These are phyloP conservation scores for Anisogramma anomala DNA, from an alignment of 2,329 filamentous ascomycete species.

Conservation along the genomic window DNA sequence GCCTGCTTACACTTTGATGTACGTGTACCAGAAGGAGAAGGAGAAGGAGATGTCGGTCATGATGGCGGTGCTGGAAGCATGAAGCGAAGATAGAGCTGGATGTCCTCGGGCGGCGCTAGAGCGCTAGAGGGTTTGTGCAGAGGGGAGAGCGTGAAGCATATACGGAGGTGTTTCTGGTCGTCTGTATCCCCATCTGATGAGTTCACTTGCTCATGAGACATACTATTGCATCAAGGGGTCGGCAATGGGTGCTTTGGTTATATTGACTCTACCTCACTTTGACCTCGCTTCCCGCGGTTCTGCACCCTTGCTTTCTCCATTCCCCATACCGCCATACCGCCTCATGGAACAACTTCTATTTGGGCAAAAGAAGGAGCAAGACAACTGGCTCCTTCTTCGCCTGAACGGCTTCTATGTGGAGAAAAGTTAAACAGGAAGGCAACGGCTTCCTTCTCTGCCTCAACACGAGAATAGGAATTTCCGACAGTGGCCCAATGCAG, in stretches of 20 bases:
- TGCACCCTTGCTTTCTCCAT: background rate
- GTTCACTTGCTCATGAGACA: conserved; percentile 4
- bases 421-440: no score
- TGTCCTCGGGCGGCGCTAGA: background rate
- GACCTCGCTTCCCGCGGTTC: background rate
- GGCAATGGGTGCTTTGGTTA: background rate
- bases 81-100: background rate
- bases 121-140: background rate
- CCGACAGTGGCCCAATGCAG: no score
- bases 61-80: background rate
- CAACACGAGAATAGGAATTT: no score
- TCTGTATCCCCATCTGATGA: background rate
- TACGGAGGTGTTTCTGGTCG: background rate
- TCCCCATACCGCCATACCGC: background rate
- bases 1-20: no score
- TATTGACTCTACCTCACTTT: background rate
- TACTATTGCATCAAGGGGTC: background rate
- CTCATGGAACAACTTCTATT: background rate
- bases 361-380: background rate
- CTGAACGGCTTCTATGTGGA: no score
- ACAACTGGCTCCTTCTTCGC: no score
- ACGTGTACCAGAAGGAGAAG: no score
- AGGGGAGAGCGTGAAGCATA: background rate
- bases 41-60: no score
- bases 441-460: no score